phyloP scores from a whole-genome alignment of 805 yeast genomes.

The Pichia thaimueangensis region DNA sequence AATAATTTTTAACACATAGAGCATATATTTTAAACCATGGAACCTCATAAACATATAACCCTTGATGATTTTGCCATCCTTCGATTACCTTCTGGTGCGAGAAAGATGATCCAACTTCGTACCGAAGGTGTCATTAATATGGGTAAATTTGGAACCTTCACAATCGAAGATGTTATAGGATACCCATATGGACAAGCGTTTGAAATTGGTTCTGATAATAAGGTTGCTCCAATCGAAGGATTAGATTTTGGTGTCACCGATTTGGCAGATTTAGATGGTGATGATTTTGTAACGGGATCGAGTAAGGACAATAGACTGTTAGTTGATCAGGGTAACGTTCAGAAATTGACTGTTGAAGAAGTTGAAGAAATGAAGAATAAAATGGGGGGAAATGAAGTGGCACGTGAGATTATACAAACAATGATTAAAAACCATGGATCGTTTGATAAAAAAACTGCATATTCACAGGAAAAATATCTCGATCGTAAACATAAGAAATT shows the following conservation, averaged over 20 bases:
- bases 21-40: neutral
- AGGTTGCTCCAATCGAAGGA: conserved; percentile 42
- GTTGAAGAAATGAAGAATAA: conserved; percentile 75
- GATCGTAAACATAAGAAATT: conserved; percentile 90
- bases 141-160: conserved; percentile 90
- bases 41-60: conserved; percentile 29
- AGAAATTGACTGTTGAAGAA: conserved; percentile 68
- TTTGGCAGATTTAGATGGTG: conserved; percentile 22
- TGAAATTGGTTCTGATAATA: conserved; percentile 60
- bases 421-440: conserved; percentile 81
- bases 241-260: conserved; percentile 14
- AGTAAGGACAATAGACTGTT: conserved; percentile 49
- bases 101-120: conserved; percentile 63
- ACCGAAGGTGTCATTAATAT: conserved; percentile 57
- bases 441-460: conserved; percentile 82
- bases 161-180: conserved; percentile 69
- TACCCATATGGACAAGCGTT: conserved; percentile 83
- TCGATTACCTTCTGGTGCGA: conserved; percentile 74
- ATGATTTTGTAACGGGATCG: conserved; percentile 21
- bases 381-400: conserved; percentile 55
- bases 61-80: conserved; percentile 55
- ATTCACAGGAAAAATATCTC: conserved; percentile 86
- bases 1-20: too few relatives aligned
- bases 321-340: conserved; percentile 65
- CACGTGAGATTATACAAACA: conserved; percentile 71